Percentiles rank a stretch among this genome's conserved stretches.
phyloP scores from a whole-genome alignment of 2,329 filamentous ascomycete genomes.

The Calycina marina region DNA sequence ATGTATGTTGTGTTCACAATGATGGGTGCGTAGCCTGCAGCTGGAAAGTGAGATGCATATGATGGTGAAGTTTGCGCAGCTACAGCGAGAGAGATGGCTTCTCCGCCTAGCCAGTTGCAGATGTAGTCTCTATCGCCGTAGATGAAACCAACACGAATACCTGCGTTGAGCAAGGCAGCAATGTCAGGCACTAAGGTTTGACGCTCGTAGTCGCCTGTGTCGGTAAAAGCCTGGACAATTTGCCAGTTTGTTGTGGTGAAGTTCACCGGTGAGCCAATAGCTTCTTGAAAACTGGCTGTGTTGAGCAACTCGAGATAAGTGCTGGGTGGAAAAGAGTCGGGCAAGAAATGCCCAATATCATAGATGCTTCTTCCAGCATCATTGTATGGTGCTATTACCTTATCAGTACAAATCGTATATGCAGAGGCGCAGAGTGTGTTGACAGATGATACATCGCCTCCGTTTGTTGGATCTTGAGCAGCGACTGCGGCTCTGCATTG shows the following conservation, averaged over 20 bases:
- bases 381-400: constrained; percentile 22
- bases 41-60: constrained; percentile 41
- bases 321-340: constrained; percentile 46
- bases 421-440: constrained; percentile 23
- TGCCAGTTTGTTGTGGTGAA: constrained; percentile 35
- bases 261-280: constrained; percentile 48
- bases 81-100: constrained; percentile 53
- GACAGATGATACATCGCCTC: constrained; percentile 25
- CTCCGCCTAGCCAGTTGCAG: constrained; percentile 60
- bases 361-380: constrained; percentile 23
- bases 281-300: constrained; percentile 39
- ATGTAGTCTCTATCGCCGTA: constrained; percentile 53
- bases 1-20: constrained; percentile 52
- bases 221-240: constrained; percentile 32
- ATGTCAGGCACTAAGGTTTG: constrained; percentile 44
- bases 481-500: constrained; percentile 33
- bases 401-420: constrained; percentile 21
- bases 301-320: constrained; percentile 53
- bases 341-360: constrained; percentile 23
- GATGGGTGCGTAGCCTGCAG: constrained; percentile 59
- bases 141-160: constrained; percentile 55
- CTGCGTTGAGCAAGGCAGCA: constrained; percentile 42
- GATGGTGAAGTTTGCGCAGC: constrained; percentile 31
- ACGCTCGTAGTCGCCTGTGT: constrained; percentile 47
- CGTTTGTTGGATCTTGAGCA: constrained; percentile 26